Evolutionary conservation across 352 stramenopile species (phyloP).

Genomic region (Phytophthora pinifolia): DNA sequence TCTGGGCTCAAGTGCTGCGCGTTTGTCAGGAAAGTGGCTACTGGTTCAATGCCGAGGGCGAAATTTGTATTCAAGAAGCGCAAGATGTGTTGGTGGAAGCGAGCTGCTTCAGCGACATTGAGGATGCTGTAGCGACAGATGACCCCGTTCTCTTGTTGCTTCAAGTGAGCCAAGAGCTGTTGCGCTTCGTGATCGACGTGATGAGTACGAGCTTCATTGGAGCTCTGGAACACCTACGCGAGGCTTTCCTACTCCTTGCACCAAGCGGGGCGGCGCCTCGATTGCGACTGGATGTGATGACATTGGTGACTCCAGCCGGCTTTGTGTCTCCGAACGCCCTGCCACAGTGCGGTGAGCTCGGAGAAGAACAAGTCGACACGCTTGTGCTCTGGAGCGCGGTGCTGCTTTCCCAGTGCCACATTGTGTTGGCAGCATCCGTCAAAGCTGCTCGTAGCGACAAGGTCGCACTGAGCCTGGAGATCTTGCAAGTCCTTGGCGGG

Average conservation of each 20-base stretch:
- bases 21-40: slow-evolving; percentile 40
- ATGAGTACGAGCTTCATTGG: slow-evolving; percentile 55
- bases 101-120: slow-evolving; percentile 32
- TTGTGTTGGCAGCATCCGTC: slow-evolving; percentile 14
- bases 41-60: slow-evolving; percentile 36
- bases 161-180: slow-evolving; percentile 28
- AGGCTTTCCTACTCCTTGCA: slow-evolving; percentile 20
- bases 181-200: slow-evolving; percentile 57
- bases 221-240: slow-evolving; percentile 46
- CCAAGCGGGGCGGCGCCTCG: neutral
- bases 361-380: slow-evolving; percentile 48
- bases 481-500: slow-evolving; percentile 20
- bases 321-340: slow-evolving; percentile 28
- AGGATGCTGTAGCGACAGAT: slow-evolving; percentile 12
- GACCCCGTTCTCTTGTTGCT: slow-evolving; percentile 1
- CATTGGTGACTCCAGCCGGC: slow-evolving; percentile 41
- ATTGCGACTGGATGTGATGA: slow-evolving; percentile 29
- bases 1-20: slow-evolving; percentile 36
- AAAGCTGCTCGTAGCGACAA: neutral
- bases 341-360: slow-evolving; percentile 49
- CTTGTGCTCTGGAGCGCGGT: slow-evolving; percentile 39
- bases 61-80: slow-evolving; percentile 38
- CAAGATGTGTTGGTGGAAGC: slow-evolving; percentile 42
- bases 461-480: neutral
- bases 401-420: slow-evolving; percentile 46